These are phyloP conservation scores for Trypanosomatidae sp. DNA, from an alignment of 208 protist genomes.

Conservation along the genomic window DNA sequence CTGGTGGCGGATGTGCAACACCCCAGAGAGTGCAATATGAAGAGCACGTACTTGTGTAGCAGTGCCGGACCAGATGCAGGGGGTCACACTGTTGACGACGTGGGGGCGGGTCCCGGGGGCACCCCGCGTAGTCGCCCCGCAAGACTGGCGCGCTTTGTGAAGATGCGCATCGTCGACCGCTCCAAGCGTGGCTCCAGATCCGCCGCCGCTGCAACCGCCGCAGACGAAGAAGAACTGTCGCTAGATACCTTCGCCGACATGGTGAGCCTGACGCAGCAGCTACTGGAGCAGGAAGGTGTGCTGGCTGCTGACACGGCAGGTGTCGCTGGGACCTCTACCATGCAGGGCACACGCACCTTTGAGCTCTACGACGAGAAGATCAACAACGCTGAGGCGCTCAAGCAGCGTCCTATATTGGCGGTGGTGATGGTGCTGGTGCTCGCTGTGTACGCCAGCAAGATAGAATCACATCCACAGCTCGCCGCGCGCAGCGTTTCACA, in stretches of 20 bases:
- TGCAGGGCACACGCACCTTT: conserved; percentile 6
- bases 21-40: background rate
- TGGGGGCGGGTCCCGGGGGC: background rate
- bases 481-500: conserved; percentile 30
- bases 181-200: background rate
- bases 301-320: background rate
- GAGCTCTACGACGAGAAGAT: conserved; percentile 30
- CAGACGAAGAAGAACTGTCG: conserved; percentile 1
- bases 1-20: conserved; percentile 9
- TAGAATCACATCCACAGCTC: conserved; percentile 21
- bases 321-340: background rate
- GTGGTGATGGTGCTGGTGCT: conserved; percentile 51
- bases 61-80: background rate
- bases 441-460: conserved; percentile 32
- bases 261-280: conserved; percentile 21
- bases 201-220: background rate
- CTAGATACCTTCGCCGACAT: conserved; percentile 28
- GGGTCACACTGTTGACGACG: background rate
- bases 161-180: conserved; percentile 8
- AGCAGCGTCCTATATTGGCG: conserved; percentile 38
- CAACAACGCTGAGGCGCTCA: conserved; percentile 1
- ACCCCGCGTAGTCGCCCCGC: conserved; percentile 8
- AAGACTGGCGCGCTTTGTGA: conserved; percentile 19
- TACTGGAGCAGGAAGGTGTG: conserved; percentile 16
- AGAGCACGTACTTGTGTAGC: background rate